Evolutionary conservation across 2,329 filamentous ascomycete species (phyloP).

Genomic region (Microascus cirrosus): DNA sequence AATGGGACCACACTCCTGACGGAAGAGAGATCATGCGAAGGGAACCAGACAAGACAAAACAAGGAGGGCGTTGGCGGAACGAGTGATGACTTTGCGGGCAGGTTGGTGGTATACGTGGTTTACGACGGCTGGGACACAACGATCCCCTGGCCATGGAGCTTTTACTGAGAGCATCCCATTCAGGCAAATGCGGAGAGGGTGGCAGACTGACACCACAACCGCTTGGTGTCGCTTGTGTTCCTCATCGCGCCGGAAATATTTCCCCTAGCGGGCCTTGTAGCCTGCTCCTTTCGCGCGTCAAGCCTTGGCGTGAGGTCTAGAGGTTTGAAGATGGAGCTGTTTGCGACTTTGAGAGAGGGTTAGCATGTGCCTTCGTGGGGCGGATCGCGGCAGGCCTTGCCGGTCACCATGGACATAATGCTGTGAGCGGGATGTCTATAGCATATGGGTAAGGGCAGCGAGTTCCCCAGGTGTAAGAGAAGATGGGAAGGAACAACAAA

Average conservation of each 20-base stretch:
- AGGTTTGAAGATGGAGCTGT: not conserved
- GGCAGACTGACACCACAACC: not conserved
- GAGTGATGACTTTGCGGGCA: not conserved
- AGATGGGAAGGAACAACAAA: not conserved
- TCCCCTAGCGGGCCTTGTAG: not conserved
- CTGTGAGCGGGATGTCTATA: too few species aligned
- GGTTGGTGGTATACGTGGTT: not conserved
- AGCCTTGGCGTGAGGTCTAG: too few species aligned
- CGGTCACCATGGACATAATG: too few species aligned
- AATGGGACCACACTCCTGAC: not conserved
- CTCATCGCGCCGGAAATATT: not conserved
- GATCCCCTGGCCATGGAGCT: not conserved
- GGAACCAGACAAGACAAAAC: not conserved
- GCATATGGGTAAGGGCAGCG: too few species aligned
- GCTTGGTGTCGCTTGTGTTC: not conserved
- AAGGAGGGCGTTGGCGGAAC: not conserved
- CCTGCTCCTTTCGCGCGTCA: too few species aligned
- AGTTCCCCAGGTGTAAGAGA: not conserved
- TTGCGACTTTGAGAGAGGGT: not conserved
- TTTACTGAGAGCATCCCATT: not conserved
- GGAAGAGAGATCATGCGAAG: not conserved
- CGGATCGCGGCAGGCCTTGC: too few species aligned
- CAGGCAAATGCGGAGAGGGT: not conserved
- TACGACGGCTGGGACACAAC: not conserved
- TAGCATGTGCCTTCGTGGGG: too few species aligned